Conservation (phyloP, 2,329 filamentous ascomycete genomes). For the Colletotrichum sp. region DNA sequence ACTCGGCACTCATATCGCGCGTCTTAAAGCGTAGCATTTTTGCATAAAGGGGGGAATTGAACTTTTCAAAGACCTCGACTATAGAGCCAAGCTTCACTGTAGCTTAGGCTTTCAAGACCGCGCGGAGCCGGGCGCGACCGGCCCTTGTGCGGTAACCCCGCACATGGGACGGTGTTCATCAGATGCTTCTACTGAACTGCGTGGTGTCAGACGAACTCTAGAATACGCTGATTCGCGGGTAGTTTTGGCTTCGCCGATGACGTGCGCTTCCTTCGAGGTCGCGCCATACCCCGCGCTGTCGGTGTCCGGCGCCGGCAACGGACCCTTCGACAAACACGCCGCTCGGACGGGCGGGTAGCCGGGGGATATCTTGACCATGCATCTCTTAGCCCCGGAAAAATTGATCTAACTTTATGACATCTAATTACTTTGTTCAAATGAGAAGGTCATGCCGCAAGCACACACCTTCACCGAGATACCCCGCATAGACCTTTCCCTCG, state of each 20-base stretch:
- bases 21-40: not conserved
- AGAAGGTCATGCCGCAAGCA: not conserved
- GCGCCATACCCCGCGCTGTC: not conserved
- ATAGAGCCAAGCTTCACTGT: not conserved
- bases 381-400: not conserved
- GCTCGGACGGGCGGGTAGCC: not conserved
- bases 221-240: not conserved
- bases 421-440: not conserved
- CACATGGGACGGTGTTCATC: not conserved
- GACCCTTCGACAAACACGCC: not conserved
- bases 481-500: constrained; percentile 52
- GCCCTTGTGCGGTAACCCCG: not conserved
- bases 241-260: not conserved
- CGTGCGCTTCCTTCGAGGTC: not conserved
- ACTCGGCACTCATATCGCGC: not conserved
- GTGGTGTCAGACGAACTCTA: not conserved
- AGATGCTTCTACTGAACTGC: not conserved
- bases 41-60: not conserved
- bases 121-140: not conserved
- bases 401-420: not conserved
- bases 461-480: constrained; percentile 46
- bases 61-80: not conserved
- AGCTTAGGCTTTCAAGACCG: accelerated
- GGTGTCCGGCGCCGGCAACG: not conserved
- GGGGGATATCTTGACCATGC: not conserved